These are phyloP conservation scores for Aristolochia contorta DNA, from an alignment of 164 flowering plant species.

Conservation along the genomic window DNA sequence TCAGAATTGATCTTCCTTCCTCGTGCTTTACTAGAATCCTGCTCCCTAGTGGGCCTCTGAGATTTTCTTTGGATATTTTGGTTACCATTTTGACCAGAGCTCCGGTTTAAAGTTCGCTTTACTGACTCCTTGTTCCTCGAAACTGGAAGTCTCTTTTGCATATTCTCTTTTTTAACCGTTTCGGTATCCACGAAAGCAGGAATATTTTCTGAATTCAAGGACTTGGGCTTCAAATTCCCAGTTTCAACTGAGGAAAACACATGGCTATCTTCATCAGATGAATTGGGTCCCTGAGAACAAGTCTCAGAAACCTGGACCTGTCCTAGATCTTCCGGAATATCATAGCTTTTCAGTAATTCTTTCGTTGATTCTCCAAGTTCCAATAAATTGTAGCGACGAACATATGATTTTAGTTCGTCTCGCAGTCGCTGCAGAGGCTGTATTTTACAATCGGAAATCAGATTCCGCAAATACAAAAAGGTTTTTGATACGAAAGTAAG, in stretches of 20 bases:
- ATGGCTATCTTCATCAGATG: conserved; percentile 56
- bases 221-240: conserved; percentile 50
- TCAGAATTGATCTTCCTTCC: conserved; percentile 28
- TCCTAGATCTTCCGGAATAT: conserved; percentile 39
- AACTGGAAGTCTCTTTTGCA: conserved; percentile 20
- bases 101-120: conserved; percentile 25
- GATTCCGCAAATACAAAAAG: neutral
- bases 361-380: conserved; percentile 53
- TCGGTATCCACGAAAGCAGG: conserved; percentile 23
- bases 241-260: conserved; percentile 32
- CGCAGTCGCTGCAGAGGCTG: conserved; percentile 66
- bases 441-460: neutral
- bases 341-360: conserved; percentile 46
- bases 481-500: neutral
- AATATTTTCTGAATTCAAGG: conserved; percentile 31
- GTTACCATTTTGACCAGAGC: conserved; percentile 19
- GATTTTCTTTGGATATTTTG: conserved; percentile 31
- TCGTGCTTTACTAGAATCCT: conserved; percentile 18
- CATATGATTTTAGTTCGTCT: conserved; percentile 71
- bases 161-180: conserved; percentile 26
- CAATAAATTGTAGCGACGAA: conserved; percentile 37
- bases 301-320: conserved; percentile 51
- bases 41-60: conserved; percentile 27
- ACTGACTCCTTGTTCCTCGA: conserved; percentile 21
- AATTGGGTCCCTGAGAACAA: conserved; percentile 41